These are phyloP conservation scores for Apium graveolens DNA, from an alignment of 129 eudicot species.

Conservation along the genomic window DNA sequence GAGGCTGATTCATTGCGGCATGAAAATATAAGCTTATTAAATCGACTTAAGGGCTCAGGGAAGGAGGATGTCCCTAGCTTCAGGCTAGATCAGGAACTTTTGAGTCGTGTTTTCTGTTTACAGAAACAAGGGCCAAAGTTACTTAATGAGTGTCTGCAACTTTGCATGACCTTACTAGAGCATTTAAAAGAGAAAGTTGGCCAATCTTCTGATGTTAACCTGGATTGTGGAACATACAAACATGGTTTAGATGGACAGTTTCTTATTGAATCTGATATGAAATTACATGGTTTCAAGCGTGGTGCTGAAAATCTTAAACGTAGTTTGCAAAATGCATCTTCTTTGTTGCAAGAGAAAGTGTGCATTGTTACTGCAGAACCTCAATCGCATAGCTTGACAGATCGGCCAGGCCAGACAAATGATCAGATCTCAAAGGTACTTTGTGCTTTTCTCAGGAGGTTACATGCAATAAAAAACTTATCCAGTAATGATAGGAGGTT, in stretches of 20 bases:
- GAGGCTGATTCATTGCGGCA: constrained; percentile 79
- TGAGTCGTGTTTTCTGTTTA: constrained; percentile 47
- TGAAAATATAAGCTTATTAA: constrained; percentile 67
- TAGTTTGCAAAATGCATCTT: constrained; percentile 48
- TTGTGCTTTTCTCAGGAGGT: constrained; percentile 2
- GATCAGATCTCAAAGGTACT: constrained; percentile 45
- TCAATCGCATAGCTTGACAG: constrained; percentile 15
- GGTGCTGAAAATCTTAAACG: constrained; percentile 49
- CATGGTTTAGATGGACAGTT: constrained; percentile 52
- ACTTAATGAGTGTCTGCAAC: constrained; percentile 50
- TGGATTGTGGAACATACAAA: constrained; percentile 17
- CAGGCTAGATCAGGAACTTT: constrained; percentile 72
- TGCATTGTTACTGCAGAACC: constrained; percentile 7
- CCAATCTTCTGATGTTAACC: constrained; percentile 21
- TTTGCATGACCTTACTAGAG: constrained; percentile 52
- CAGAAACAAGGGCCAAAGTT: constrained; percentile 62
- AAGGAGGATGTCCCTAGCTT: constrained; percentile 41
- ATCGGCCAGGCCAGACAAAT: constrained; percentile 12
- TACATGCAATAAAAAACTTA: background rate
- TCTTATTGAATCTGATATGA: constrained; percentile 72
- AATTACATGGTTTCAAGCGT: constrained; percentile 67
- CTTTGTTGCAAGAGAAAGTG: constrained; percentile 46
- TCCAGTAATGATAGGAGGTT: background rate
- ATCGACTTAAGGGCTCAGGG: constrained; percentile 61
- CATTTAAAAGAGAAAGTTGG: constrained; percentile 34